Percentiles rank a stretch among this genome's conserved stretches.
phyloP scores from a whole-genome alignment of 345 rosid species.

The Trapa incisa region DNA sequence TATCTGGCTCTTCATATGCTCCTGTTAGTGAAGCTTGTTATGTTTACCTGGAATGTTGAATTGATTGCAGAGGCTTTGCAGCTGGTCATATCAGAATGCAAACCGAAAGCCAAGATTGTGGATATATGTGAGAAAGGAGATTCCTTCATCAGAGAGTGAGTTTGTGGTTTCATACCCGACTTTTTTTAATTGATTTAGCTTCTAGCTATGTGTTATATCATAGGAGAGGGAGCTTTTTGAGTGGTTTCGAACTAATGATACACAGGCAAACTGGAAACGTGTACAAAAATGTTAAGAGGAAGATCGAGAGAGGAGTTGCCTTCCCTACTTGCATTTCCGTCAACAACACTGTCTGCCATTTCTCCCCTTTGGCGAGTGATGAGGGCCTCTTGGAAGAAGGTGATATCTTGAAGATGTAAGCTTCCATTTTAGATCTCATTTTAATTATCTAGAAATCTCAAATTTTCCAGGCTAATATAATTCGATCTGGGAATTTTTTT shows the following conservation, averaged over 20 bases:
- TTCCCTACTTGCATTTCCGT: conserved; percentile 93
- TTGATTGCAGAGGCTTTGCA: conserved; percentile 71
- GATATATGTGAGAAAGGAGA: conserved; percentile 90
- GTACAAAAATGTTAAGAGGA: conserved; percentile 92
- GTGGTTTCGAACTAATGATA: neutral
- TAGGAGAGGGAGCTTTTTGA: neutral
- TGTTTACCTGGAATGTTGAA: neutral
- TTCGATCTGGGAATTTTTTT: neutral
- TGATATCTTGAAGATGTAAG: conserved; percentile 84
- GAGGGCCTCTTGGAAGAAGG: conserved; percentile 77
- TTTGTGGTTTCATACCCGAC: neutral
- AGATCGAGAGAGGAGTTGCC: conserved; percentile 89
- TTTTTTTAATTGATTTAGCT: neutral
- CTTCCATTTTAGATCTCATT: neutral
- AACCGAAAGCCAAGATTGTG: conserved; percentile 80
- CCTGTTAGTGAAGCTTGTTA: neutral
- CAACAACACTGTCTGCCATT: conserved; percentile 79
- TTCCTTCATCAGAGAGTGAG: conserved; percentile 78
- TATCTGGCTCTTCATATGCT: neutral
- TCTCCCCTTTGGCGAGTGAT: conserved; percentile 82
- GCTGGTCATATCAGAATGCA: conserved; percentile 63
- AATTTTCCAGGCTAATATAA: neutral
- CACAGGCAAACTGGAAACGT: conserved; percentile 75
- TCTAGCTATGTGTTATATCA: neutral
- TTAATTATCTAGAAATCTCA: neutral